Evolutionary conservation across 2,329 filamentous ascomycete genomes (phyloP).

Genomic region (Didymosphaeria variabile): DNA sequence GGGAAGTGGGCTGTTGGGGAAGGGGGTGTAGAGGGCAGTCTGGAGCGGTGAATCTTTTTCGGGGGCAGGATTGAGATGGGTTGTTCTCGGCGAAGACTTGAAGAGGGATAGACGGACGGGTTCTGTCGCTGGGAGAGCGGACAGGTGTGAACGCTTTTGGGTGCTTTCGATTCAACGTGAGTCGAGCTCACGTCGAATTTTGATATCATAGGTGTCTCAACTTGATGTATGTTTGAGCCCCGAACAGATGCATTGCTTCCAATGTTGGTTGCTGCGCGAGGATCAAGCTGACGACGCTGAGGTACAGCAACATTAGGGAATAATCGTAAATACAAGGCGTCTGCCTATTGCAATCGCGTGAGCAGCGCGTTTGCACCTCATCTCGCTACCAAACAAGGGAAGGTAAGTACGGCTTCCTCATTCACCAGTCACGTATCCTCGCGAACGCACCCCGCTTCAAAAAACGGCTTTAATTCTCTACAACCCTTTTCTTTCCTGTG

Average conservation of each 20-base stretch:
- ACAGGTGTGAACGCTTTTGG: too few relatives aligned
- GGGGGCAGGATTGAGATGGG: too few relatives aligned
- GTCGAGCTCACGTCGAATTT: too few relatives aligned
- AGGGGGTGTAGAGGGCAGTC: not conserved
- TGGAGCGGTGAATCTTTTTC: too few relatives aligned
- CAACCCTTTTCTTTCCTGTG: not conserved
- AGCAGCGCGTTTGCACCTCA: not conserved
- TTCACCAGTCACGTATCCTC: not conserved
- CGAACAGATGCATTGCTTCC: not conserved
- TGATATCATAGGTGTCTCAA: too few relatives aligned
- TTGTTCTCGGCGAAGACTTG: too few relatives aligned
- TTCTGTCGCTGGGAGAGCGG: too few relatives aligned
- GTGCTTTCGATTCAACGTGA: too few relatives aligned
- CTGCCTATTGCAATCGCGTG: not conserved
- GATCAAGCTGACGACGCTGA: not conserved
- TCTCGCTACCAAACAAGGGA: not conserved
- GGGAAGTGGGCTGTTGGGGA: constrained; percentile 3
- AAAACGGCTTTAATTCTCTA: not conserved
- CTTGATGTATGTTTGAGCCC: not conserved
- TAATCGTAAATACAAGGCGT: too few relatives aligned
- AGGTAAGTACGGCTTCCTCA: not conserved
- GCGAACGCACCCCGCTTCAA: not conserved
- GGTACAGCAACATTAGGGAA: not conserved
- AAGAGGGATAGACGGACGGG: too few relatives aligned
- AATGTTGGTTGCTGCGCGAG: not conserved